Evolutionary conservation across 73 alveolate species (phyloP), one percentile per base, ranked within the genome.

Genomic region (Durusdinium trenchii): DNA sequence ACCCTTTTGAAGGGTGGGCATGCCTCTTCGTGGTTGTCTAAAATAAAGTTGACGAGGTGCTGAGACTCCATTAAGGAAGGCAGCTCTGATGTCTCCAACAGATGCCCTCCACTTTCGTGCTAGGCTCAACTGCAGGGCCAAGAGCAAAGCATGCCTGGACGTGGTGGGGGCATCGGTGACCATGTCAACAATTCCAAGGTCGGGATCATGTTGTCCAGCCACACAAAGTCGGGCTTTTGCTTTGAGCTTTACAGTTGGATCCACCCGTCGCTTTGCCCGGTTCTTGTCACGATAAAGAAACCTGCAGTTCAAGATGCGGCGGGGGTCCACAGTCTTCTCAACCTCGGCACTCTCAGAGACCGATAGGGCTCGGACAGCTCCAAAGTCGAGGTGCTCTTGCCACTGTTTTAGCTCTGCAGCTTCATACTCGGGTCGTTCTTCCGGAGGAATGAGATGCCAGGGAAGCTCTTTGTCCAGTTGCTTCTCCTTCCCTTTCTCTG

Each of bases 21-120:
- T 47, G 30, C 93, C 93, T 0, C 93, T 28, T 16, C 2, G 7
- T 23, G 93, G 93, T 38, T 82, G 93, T 6, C 32, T 20, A n/a
- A 82, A 82, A 32, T 82, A 82, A 6, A 82, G 50, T 0, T 23
- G 3, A 2, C 93, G 9, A 14, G 75, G 93, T 1, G 93, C 93
- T 36, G 12, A 10, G 93, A 48, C 51, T 12, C 93, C 93, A 36
- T 82, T 82, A 36, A 82, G 75, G n/a, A 82, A 82, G 26, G 93
- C 93, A 2, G 93, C 93, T 16, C 48, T 1, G 51, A 82, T 82
- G 93, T 82, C 93, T 0, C 93, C 93, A 52, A 36, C 35, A 3
- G 40, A 2, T 0, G 52, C 71, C 52, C 0, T 1, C 93, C 93
- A 82, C 3, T 3, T 10, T 35, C 47, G 47, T 6, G 20, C n/a